These are phyloP conservation scores for Mycena olivaceomarginata DNA, from an alignment of 768 basidiomycete species.

Conservation along the genomic window DNA sequence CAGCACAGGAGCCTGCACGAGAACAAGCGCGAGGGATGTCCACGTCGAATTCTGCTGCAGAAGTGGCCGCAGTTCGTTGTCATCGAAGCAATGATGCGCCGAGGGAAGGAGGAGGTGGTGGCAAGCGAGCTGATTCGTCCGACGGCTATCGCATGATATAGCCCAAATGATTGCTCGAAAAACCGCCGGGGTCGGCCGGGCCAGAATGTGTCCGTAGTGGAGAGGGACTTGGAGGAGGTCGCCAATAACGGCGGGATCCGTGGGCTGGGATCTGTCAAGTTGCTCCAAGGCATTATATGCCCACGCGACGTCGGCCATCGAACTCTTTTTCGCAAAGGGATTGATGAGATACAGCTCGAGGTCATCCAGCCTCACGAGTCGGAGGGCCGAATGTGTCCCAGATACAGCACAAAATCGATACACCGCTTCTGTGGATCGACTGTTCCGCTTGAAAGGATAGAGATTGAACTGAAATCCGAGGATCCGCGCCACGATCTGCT, in stretches of 20 bases:
- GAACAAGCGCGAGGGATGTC: not conserved
- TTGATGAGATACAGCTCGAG: not conserved
- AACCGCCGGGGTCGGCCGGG: not conserved
- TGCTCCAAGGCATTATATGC: constrained; percentile 1
- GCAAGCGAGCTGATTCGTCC: not conserved
- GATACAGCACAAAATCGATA: constrained; percentile 3
- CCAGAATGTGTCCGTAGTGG: not conserved
- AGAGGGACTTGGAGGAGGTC: not conserved
- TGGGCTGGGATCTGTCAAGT: not conserved
- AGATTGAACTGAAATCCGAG: not conserved
- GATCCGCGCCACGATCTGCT: not conserved
- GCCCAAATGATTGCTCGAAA: not conserved
- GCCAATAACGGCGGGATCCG: not conserved
- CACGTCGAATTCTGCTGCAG: not conserved
- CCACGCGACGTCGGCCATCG: not conserved
- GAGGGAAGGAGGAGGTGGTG: not conserved
- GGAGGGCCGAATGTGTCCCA: not conserved
- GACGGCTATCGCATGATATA: not conserved
- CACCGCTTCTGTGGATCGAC: not conserved
- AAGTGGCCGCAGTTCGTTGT: not conserved
- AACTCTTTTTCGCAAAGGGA: not conserved
- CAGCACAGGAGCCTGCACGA: not conserved
- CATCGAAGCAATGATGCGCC: not conserved
- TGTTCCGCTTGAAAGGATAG: not conserved
- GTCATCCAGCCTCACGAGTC: not conserved